phyloP scores from a whole-genome alignment of 83 land plant species.

The Picea mariana region DNA sequence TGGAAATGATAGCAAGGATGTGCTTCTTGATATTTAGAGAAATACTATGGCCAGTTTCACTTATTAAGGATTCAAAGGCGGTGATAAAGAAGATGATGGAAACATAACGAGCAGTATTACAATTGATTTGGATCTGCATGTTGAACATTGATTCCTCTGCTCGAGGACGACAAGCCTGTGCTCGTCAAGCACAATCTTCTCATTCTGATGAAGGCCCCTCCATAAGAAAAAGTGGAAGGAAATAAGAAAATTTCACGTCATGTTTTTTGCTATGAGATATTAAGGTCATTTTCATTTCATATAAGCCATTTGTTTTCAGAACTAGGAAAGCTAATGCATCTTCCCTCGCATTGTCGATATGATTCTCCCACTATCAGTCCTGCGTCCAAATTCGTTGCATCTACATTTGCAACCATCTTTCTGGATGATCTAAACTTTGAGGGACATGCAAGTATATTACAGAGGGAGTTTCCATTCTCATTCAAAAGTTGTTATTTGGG shows the following conservation, averaged over 20 bases:
- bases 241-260: slow-evolving; percentile 74
- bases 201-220: no score
- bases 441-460: slow-evolving; percentile 52
- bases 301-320: slow-evolving; percentile 85
- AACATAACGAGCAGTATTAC: no score
- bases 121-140: no score
- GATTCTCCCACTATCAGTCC: slow-evolving; percentile 66
- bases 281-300: slow-evolving; percentile 74
- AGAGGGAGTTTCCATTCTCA: slow-evolving; percentile 59
- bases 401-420: slow-evolving; percentile 56
- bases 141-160: no score
- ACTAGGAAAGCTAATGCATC: slow-evolving; percentile 82
- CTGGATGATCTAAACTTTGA: slow-evolving; percentile 73
- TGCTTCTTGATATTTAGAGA: no score
- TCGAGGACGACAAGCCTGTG: no score
- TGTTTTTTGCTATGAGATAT: slow-evolving; percentile 79
- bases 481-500: slow-evolving; percentile 92
- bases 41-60: no score
- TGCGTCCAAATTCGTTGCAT: slow-evolving; percentile 67
- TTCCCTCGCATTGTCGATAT: slow-evolving; percentile 86
- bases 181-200: no score
- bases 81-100: no score
- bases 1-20: no score
- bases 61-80: no score
- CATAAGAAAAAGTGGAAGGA: no score